phyloP scores from a whole-genome alignment of 345 rosid genomes.

The Aquilaria sinensis region DNA sequence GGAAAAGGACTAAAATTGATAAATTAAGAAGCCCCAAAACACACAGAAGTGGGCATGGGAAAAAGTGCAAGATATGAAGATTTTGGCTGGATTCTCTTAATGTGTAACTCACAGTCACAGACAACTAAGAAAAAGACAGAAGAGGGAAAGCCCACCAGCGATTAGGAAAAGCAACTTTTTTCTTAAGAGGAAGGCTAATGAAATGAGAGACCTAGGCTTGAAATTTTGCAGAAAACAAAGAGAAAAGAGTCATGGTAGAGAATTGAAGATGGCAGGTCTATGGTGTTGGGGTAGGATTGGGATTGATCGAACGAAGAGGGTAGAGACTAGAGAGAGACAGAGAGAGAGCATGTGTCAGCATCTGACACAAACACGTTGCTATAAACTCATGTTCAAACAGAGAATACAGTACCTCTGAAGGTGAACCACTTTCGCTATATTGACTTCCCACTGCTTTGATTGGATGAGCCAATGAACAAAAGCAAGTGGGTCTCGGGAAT shows the following conservation, averaged over 20 bases:
- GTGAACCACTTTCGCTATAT: conserved; percentile 22
- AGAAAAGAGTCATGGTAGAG: background rate
- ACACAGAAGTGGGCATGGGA: conserved; percentile 12
- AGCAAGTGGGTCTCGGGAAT: conserved; percentile 7
- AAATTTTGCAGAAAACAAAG: conserved; percentile 19
- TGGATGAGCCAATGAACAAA: background rate
- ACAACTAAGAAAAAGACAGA: conserved; percentile 1
- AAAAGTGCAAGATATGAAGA: conserved; percentile 11
- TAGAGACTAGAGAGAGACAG: background rate
- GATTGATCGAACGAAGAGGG: background rate
- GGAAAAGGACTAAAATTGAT: conserved; percentile 14
- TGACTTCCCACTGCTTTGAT: conserved; percentile 5
- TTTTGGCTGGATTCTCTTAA: conserved; percentile 9
- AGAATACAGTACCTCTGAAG: background rate
- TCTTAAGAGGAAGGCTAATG: conserved; percentile 3
- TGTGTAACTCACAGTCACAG: no score
- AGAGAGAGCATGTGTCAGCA: conserved; percentile 16
- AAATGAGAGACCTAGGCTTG: conserved; percentile 6
- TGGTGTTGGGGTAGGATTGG: background rate
- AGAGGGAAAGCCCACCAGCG: conserved; percentile 9
- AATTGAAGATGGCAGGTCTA: background rate
- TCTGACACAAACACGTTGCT: conserved; percentile 18
- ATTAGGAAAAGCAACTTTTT: conserved; percentile 15
- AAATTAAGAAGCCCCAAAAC: conserved; percentile 7
- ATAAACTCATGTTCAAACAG: conserved; percentile 14